A percentile compares a stretch with the other conserved stretches of the same genome.
phyloP scores from a whole-genome alignment of 1,139 yeast genomes.

The Nakaseomyces sp. region DNA sequence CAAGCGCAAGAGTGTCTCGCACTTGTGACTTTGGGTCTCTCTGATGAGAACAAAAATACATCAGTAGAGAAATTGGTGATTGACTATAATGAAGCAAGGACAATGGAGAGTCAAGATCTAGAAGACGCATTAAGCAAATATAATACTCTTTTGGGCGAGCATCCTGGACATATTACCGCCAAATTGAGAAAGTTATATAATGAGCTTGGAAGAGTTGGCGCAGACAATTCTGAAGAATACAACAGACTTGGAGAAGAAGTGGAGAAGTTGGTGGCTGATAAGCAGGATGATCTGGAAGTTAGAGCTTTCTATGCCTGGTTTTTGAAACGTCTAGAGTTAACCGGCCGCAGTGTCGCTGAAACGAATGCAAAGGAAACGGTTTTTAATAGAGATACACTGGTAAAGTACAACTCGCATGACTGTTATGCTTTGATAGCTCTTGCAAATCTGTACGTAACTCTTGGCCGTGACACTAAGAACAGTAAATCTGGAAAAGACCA shows the following conservation, averaged over 20 bases:
- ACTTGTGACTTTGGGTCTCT: slow-evolving; percentile 37
- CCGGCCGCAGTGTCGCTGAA: slow-evolving; percentile 35
- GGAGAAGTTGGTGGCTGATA: slow-evolving; percentile 43
- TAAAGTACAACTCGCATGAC: slow-evolving; percentile 78
- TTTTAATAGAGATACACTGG: slow-evolving; percentile 79
- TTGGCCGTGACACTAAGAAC: slow-evolving; percentile 70
- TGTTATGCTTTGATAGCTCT: slow-evolving; percentile 80
- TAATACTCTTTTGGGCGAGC: slow-evolving; percentile 42
- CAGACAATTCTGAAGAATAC: slow-evolving; percentile 33
- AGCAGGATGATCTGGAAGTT: slow-evolving; percentile 63
- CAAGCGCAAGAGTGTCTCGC: slow-evolving; percentile 45
- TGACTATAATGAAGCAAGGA: slow-evolving; percentile 55
- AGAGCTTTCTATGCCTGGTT: slow-evolving; percentile 94
- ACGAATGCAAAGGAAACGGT: slow-evolving; percentile 56
- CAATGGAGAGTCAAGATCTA: slow-evolving; percentile 40
- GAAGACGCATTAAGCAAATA: slow-evolving; percentile 38
- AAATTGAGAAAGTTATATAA: slow-evolving; percentile 58
- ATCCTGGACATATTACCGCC: slow-evolving; percentile 73
- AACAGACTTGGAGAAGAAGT: slow-evolving; percentile 35
- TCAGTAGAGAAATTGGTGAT: slow-evolving; percentile 34
- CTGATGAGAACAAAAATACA: slow-evolving; percentile 25
- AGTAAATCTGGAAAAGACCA: slow-evolving; percentile 35
- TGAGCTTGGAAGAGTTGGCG: slow-evolving; percentile 26
- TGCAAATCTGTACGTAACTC: slow-evolving; percentile 75
- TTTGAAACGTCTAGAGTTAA: slow-evolving; percentile 33